Evolutionary conservation across 1,284 basidiomycete genomes (phyloP).

Genomic region (Malassezia brasiliensis): DNA sequence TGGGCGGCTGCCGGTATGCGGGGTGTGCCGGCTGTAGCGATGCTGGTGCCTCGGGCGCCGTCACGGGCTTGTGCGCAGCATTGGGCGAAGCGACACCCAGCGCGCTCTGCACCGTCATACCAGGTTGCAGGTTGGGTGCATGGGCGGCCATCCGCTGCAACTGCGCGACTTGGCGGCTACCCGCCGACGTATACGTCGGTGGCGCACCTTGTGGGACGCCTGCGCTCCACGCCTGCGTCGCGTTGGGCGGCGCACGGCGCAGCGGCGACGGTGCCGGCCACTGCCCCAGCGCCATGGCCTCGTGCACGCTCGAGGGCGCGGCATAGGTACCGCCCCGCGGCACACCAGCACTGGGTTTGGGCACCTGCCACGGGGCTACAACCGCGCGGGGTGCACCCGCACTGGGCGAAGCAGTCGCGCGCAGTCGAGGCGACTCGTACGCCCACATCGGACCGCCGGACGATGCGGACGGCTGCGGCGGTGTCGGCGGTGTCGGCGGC

Average conservation of each 20-base stretch:
- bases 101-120: conserved; percentile 29
- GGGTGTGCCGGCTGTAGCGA: conserved; percentile 12
- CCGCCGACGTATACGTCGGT: conserved; percentile 19
- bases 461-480: background rate
- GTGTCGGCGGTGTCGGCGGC: background rate
- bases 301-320: background rate
- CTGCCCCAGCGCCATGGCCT: background rate
- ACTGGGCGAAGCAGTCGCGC: background rate
- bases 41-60: background rate
- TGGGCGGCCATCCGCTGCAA: conserved; percentile 24
- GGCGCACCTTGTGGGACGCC: too few species aligned
- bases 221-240: background rate
- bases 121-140: conserved; percentile 27
- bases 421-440: background rate
- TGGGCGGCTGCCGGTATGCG: background rate
- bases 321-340: background rate
- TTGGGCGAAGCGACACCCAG: too few species aligned
- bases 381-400: background rate
- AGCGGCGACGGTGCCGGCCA: background rate
- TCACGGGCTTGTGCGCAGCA: background rate
- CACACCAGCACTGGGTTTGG: background rate
- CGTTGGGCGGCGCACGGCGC: background rate
- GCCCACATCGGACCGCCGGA: background rate
- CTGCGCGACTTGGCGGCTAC: conserved; percentile 36
- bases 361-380: background rate